Conservation (phyloP, 2,329 filamentous ascomycete species). For the Trichophyton mentagrophytes region DNA sequence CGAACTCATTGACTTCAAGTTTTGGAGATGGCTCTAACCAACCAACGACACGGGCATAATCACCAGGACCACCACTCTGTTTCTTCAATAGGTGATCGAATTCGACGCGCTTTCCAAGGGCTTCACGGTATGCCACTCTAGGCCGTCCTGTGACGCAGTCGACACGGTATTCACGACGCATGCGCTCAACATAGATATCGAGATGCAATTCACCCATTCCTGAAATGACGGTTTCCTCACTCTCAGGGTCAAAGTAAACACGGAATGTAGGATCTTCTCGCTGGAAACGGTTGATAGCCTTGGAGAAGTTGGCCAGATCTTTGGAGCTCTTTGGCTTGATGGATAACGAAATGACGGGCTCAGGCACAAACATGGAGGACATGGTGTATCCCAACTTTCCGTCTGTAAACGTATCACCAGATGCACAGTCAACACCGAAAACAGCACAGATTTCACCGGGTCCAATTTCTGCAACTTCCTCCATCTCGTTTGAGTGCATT, state of each 20-base stretch:
- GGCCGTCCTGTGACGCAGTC: conserved; percentile 93
- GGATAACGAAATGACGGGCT: conserved; percentile 93
- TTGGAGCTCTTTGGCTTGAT: conserved; percentile 92
- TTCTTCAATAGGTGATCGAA: conserved; percentile 94
- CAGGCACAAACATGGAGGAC: conserved; percentile 93
- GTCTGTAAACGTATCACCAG: conserved; percentile 95
- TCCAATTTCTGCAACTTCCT: conserved; percentile 82
- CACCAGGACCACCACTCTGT: conserved; percentile 88
- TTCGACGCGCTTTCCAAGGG: conserved; percentile 62
- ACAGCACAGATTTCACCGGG: conserved; percentile 98
- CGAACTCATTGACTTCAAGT: conserved; percentile 66
- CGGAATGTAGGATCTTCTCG: conserved; percentile 97
- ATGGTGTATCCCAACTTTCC: conserved; percentile 85
- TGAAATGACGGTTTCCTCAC: conserved; percentile 91
- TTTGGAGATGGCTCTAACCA: conserved; percentile 75
- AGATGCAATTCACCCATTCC: conserved; percentile 97
- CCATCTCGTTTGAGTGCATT: conserved; percentile 99
- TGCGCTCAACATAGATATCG: conserved; percentile 94
- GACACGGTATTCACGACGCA: conserved; percentile 91
- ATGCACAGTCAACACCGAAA: conserved; percentile 94
- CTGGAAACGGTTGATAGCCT: conserved; percentile 98
- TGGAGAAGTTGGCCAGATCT: conserved; percentile 88
- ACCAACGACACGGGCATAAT: conserved; percentile 84
- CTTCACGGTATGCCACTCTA: conserved; percentile 94
- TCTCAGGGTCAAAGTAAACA: conserved; percentile 81